Evolutionary conservation across 2,329 filamentous ascomycete genomes (phyloP).

Genomic region (Paecilomyces variotii): DNA sequence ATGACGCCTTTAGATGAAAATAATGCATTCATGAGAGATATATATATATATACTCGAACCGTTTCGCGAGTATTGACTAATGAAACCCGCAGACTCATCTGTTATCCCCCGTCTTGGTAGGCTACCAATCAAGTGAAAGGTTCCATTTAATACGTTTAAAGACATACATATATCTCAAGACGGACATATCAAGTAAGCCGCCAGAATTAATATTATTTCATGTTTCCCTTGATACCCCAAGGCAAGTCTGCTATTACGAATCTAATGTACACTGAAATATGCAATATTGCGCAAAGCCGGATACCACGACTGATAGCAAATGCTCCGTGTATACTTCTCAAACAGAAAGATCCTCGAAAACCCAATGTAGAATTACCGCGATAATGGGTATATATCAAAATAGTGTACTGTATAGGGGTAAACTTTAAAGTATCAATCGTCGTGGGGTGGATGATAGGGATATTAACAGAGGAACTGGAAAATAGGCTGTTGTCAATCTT

Average conservation of each 20-base stretch:
- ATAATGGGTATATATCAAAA: too few relatives aligned
- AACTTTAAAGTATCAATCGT: too few relatives aligned
- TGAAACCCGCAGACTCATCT: neutral
- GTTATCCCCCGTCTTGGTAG: neutral
- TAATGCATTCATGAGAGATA: neutral
- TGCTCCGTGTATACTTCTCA: too few relatives aligned
- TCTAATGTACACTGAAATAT: neutral
- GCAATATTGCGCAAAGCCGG: too few relatives aligned
- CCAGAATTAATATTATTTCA: neutral
- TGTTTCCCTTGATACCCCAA: neutral
- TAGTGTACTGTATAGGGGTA: too few relatives aligned
- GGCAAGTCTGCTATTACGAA: neutral
- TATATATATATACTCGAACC: neutral
- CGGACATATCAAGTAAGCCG: neutral
- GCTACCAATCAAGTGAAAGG: neutral
- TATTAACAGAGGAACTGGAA: too few relatives aligned
- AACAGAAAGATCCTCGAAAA: too few relatives aligned
- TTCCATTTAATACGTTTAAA: neutral
- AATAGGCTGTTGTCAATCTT: too few relatives aligned
- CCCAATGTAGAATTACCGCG: too few relatives aligned
- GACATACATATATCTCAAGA: neutral
- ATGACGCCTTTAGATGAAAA: neutral
- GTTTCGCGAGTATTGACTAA: neutral
- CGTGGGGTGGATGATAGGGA: too few relatives aligned
- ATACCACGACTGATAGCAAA: too few relatives aligned